phyloP scores from a whole-genome alignment of 352 stramenopile genomes.

The Phytopythium ostracodes region DNA sequence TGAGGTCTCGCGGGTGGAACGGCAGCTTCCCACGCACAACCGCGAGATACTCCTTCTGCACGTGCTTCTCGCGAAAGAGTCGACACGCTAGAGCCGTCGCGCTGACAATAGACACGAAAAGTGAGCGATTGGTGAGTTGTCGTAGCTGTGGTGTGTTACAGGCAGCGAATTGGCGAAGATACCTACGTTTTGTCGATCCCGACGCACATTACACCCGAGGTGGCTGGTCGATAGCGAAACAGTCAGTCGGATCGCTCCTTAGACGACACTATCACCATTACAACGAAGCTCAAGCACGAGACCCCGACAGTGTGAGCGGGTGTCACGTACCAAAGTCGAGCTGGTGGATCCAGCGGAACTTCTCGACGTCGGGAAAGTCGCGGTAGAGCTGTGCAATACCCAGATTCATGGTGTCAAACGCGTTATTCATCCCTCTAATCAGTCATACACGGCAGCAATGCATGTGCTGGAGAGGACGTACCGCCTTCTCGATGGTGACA shows the following conservation, averaged over 20 bases:
- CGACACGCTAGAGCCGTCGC: constrained; percentile 57
- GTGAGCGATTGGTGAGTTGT: neutral
- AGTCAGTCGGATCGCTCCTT: neutral
- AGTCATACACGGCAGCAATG: too few species aligned
- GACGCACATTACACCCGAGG: constrained; percentile 81
- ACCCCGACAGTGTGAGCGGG: neutral
- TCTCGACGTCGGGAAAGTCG: constrained; percentile 67
- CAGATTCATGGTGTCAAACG: neutral
- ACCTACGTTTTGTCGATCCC: constrained; percentile 67
- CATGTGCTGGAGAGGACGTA: constrained; percentile 20
- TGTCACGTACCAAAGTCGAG: constrained; percentile 73
- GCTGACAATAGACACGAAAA: constrained; percentile 15
- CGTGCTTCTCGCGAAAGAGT: constrained; percentile 75
- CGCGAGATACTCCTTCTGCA: constrained; percentile 85
- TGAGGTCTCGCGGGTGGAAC: constrained; percentile 38
- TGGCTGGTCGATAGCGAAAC: constrained; percentile 31
- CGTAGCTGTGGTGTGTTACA: neutral
- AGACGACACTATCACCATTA: neutral
- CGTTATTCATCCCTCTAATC: too few species aligned
- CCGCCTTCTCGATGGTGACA: constrained; percentile 87
- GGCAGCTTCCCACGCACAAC: constrained; percentile 71
- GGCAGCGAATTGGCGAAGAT: neutral
- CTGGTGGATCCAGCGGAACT: constrained; percentile 89
- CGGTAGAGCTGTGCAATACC: constrained; percentile 54
- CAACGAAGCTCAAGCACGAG: neutral